These are phyloP conservation scores for Prunus padus DNA, from an alignment of 306 rosid genomes.

Conservation along the genomic window DNA sequence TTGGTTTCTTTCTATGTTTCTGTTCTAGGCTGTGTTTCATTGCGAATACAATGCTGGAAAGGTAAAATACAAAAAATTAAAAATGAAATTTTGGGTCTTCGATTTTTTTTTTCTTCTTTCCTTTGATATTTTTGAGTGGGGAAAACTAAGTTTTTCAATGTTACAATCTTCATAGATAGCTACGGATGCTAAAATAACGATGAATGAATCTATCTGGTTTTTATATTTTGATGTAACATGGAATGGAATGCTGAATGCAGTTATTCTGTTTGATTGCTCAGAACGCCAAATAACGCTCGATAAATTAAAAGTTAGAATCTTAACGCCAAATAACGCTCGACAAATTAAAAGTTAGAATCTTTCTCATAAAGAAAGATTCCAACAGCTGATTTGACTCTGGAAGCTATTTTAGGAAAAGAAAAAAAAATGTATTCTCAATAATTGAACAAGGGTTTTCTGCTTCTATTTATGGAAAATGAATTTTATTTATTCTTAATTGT, in stretches of 20 bases:
- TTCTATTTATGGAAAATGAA: background rate
- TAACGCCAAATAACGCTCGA: background rate
- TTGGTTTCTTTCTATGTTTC: background rate
- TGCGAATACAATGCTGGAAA: background rate
- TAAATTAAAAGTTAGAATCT: no score
- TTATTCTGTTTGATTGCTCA: background rate
- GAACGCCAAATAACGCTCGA: background rate
- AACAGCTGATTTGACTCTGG: background rate
- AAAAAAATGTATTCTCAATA: no score
- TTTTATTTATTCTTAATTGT: background rate
- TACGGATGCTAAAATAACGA: background rate
- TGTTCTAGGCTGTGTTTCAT: background rate
- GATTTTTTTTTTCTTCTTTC: background rate
- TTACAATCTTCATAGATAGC: background rate
- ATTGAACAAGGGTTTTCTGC: no score
- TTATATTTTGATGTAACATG: background rate
- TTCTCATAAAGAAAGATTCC: background rate
- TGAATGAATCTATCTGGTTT: background rate
- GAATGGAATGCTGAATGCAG: background rate
- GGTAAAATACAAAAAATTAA: background rate
- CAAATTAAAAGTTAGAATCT: background rate
- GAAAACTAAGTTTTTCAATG: background rate
- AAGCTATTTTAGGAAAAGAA: background rate
- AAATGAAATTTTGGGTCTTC: conserved; percentile 7
- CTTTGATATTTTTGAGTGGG: background rate